Percentiles rank a stretch among this genome's conserved stretches.
Conservation (phyloP, 2,329 filamentous ascomycete species). For the Tolypocladium album region DNA sequence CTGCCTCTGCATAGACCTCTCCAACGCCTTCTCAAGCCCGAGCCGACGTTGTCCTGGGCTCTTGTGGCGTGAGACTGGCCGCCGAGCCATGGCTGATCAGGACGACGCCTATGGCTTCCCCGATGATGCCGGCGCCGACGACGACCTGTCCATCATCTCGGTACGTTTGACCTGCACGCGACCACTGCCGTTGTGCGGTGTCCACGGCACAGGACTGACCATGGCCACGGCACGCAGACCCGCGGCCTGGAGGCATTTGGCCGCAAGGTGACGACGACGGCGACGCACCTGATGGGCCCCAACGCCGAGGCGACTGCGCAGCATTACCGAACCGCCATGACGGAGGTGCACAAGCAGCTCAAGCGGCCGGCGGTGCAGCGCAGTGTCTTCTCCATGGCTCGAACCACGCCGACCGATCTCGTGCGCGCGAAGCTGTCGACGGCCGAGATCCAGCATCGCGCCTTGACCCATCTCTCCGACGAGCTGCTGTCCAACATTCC, state of each 20-base stretch:
- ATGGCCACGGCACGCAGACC: slow-evolving; percentile 40
- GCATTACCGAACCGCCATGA: slow-evolving; percentile 81
- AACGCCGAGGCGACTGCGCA: slow-evolving; percentile 38
- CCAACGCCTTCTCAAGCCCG: not conserved
- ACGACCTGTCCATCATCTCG: slow-evolving; percentile 36
- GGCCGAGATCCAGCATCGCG: slow-evolving; percentile 87
- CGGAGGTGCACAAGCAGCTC: slow-evolving; percentile 80
- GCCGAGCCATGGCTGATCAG: slow-evolving; percentile 27
- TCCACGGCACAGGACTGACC: not conserved
- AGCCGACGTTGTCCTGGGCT: not conserved
- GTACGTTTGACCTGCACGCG: slow-evolving; percentile 10
- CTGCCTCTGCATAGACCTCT: not conserved
- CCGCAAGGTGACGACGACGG: slow-evolving; percentile 89
- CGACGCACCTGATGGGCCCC: slow-evolving; percentile 75
- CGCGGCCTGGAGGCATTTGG: slow-evolving; percentile 87
- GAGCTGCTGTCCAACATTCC: slow-evolving; percentile 85
- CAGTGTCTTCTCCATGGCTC: slow-evolving; percentile 82
- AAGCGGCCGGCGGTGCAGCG: slow-evolving; percentile 75
- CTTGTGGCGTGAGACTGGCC: not conserved
- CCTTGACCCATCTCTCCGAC: slow-evolving; percentile 78
- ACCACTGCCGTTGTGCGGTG: not conserved
- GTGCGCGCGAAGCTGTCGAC: slow-evolving; percentile 86
- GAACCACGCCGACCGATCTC: slow-evolving; percentile 85
- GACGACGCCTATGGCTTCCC: slow-evolving; percentile 34
- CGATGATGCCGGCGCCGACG: slow-evolving; percentile 32